Conservation (phyloP, 1,139 yeast species). For the Eremothecium coryli region DNA sequence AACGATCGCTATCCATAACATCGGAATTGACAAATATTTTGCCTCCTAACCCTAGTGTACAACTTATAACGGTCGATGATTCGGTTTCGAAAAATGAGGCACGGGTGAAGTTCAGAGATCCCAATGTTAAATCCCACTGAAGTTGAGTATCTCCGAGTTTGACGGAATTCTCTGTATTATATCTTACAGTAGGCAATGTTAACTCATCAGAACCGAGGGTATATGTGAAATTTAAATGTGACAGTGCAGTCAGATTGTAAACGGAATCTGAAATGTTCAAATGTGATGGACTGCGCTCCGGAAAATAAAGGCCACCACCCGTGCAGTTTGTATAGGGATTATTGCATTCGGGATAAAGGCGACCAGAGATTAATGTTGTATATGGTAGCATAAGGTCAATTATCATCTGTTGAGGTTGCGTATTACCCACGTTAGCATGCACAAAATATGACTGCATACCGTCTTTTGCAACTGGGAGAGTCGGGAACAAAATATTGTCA, state of each 20-base stretch:
- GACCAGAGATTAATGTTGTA: slow-evolving; percentile 34
- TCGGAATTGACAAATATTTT: slow-evolving; percentile 10
- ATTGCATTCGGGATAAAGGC: slow-evolving; percentile 21
- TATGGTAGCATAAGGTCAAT: slow-evolving; percentile 38
- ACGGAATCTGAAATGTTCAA: not conserved
- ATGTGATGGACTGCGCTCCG: not conserved
- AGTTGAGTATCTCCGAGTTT: too few relatives aligned
- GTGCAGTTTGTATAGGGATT: slow-evolving; percentile 12
- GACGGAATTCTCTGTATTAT: too few relatives aligned
- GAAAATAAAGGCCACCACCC: slow-evolving; percentile 25
- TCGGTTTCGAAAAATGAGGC: not conserved
- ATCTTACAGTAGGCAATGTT: too few relatives aligned
- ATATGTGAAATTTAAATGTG: too few relatives aligned
- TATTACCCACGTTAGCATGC: slow-evolving; percentile 32
- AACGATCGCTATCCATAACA: slow-evolving; percentile 21
- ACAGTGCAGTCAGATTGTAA: too few relatives aligned
- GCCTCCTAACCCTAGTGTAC: slow-evolving; percentile 54
- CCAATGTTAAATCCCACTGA: not conserved
- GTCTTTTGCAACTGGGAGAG: slow-evolving; percentile 20
- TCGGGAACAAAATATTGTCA: too few relatives aligned
- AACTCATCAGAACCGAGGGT: too few relatives aligned
- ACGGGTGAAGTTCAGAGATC: not conserved
- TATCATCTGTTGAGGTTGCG: slow-evolving; percentile 30
- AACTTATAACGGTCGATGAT: slow-evolving; percentile 29
- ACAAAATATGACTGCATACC: slow-evolving; percentile 26